These are phyloP conservation scores for Bipolaris victoriae DNA, from an alignment of 2,329 filamentous ascomycete species.

Conservation along the genomic window DNA sequence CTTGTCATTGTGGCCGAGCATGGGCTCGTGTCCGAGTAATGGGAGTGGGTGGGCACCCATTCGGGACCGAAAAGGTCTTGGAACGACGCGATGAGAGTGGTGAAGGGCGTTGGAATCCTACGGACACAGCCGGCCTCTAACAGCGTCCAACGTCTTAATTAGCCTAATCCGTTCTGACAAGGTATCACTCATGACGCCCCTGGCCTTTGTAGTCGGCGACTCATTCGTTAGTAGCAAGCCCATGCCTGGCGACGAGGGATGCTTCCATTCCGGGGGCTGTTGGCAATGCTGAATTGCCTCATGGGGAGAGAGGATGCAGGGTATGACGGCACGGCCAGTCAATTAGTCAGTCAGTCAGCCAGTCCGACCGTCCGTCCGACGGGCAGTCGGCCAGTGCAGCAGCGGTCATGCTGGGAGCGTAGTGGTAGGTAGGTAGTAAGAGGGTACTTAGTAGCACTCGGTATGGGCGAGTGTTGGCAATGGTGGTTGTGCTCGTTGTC, in stretches of 20 bases:
- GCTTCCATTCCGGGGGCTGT: conserved; percentile 23
- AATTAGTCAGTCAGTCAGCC: too few species aligned
- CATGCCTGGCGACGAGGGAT: conserved; percentile 16
- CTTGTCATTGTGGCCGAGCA: conserved; percentile 8
- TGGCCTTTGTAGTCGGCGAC: conserved; percentile 18
- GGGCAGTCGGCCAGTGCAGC: too few species aligned
- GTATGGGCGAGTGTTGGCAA: too few species aligned
- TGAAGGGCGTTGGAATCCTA: conserved; percentile 18
- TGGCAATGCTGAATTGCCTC: conserved; percentile 24
- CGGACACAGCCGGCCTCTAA: conserved; percentile 42
- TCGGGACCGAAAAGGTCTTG: not conserved
- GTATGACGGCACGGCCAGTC: conserved; percentile 4
- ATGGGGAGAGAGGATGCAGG: conserved; percentile 2
- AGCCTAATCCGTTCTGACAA: conserved; percentile 46
- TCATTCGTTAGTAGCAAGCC: conserved; percentile 8
- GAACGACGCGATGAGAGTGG: not conserved
- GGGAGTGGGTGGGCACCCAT: not conserved
- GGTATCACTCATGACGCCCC: conserved; percentile 28
- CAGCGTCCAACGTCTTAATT: conserved; percentile 42
- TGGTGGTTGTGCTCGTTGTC: not conserved
- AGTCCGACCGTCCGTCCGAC: too few species aligned
- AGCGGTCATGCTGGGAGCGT: too few species aligned
- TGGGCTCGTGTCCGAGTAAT: not conserved
- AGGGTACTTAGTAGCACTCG: too few species aligned
- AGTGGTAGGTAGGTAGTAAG: too few species aligned